Percentiles rank a stretch among this genome's conserved stretches.
These are phyloP conservation scores for Galerina sulciceps DNA, from an alignment of 768 basidiomycete species.

Conservation along the genomic window DNA sequence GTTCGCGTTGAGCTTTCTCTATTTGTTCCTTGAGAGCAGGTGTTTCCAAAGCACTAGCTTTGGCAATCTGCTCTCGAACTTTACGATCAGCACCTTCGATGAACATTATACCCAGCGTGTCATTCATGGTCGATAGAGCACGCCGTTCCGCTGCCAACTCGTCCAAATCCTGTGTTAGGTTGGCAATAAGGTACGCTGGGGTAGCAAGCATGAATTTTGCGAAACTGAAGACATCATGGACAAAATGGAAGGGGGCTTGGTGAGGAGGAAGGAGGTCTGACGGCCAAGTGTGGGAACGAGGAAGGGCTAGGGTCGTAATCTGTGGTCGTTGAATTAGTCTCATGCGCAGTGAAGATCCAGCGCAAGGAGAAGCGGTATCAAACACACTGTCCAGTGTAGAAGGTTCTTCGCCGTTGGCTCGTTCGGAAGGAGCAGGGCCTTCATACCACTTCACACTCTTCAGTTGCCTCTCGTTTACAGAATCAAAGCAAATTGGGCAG, in stretches of 20 bases:
- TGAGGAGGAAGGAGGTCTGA: slow-evolving; percentile 91
- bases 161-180: slow-evolving; percentile 73
- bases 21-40: slow-evolving; percentile 65
- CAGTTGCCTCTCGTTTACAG: slow-evolving; percentile 86
- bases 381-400: slow-evolving; percentile 40
- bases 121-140: slow-evolving; percentile 65
- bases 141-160: slow-evolving; percentile 75
- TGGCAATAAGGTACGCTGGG: slow-evolving; percentile 77
- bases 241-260: slow-evolving; percentile 94
- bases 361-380: slow-evolving; percentile 44
- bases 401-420: slow-evolving; percentile 41
- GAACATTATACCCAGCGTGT: slow-evolving; percentile 79
- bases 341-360: slow-evolving; percentile 75
- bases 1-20: slow-evolving; percentile 62
- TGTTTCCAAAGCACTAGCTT: slow-evolving; percentile 77
- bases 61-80: slow-evolving; percentile 79
- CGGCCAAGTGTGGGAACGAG: slow-evolving; percentile 91
- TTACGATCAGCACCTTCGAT: slow-evolving; percentile 79
- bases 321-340: slow-evolving; percentile 91
- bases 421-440: slow-evolving; percentile 39
- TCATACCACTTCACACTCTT: slow-evolving; percentile 94
- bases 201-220: slow-evolving; percentile 97
- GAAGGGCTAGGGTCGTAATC: slow-evolving; percentile 93
- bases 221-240: slow-evolving; percentile 87
- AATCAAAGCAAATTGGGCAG: slow-evolving; percentile 97